These are phyloP conservation scores for Dendrobium officinale DNA, from an alignment of 106 monocot genomes.

Conservation along the genomic window DNA sequence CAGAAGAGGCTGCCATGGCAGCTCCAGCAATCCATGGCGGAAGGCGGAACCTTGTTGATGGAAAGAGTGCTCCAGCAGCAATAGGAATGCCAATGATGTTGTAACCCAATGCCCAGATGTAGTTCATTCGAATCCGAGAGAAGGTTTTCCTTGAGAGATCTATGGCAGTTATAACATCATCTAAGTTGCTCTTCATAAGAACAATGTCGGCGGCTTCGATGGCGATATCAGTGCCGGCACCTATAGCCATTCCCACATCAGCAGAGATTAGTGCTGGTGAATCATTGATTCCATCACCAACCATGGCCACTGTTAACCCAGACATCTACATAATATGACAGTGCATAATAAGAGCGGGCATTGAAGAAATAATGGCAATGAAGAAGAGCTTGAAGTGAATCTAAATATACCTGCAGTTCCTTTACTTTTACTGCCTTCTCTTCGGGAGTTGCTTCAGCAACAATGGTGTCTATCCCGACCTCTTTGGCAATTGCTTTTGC, in stretches of 20 bases:
- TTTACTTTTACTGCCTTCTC: slow-evolving; percentile 76
- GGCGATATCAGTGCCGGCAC: slow-evolving; percentile 86
- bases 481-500: slow-evolving; percentile 76
- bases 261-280: slow-evolving; percentile 85
- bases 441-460: slow-evolving; percentile 82
- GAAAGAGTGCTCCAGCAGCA: slow-evolving; percentile 85
- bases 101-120: slow-evolving; percentile 89
- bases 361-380: background rate
- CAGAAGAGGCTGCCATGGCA: slow-evolving; percentile 91
- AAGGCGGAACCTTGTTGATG: slow-evolving; percentile 50
- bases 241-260: slow-evolving; percentile 92
- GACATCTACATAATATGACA: slow-evolving; percentile 43
- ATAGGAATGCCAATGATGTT: slow-evolving; percentile 89
- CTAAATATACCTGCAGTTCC: slow-evolving; percentile 2
- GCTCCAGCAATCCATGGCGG: slow-evolving; percentile 92
- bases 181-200: slow-evolving; percentile 94
- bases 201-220: slow-evolving; percentile 96
- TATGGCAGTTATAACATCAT: slow-evolving; percentile 86
- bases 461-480: slow-evolving; percentile 57
- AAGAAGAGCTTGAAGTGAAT: background rate
- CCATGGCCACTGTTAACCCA: slow-evolving; percentile 83
- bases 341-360: background rate
- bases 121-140: slow-evolving; percentile 70
- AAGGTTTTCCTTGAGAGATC: slow-evolving; percentile 88
- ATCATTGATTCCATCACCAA: slow-evolving; percentile 94